Percentiles rank a stretch among this genome's conserved stretches.
These are phyloP conservation scores for Rhodosporidiobolus sp. DNA, from an alignment of 768 basidiomycete genomes.

Conservation along the genomic window DNA sequence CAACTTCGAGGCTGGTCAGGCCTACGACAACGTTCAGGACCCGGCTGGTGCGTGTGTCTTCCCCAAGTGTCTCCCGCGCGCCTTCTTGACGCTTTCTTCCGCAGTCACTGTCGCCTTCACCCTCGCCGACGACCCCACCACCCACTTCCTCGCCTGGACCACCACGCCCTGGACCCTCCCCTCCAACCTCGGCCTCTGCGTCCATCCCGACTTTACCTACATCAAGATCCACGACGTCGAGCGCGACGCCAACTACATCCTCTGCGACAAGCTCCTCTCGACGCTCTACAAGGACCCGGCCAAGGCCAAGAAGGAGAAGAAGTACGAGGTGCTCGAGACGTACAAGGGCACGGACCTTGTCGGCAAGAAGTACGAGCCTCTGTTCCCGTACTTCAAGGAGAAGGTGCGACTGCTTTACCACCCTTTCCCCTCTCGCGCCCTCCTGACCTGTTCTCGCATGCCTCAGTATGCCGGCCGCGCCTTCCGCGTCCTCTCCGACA, in stretches of 20 bases:
- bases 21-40: slow-evolving; percentile 89
- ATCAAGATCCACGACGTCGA: slow-evolving; percentile 93
- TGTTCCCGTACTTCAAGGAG: slow-evolving; percentile 96
- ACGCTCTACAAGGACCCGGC: slow-evolving; percentile 95
- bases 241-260: slow-evolving; percentile 79
- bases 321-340: slow-evolving; percentile 56
- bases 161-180: slow-evolving; percentile 99
- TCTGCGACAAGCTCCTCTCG: slow-evolving; percentile 78
- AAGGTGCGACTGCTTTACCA: slow-evolving; percentile 60
- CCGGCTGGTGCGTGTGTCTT: slow-evolving; percentile 65
- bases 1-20: slow-evolving; percentile 92
- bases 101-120: slow-evolving; percentile 88
- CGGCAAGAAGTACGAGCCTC: slow-evolving; percentile 88
- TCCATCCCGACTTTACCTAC: slow-evolving; percentile 92
- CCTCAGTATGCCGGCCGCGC: slow-evolving; percentile 81
- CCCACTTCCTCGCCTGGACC: slow-evolving; percentile 92
- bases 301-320: slow-evolving; percentile 90
- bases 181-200: slow-evolving; percentile 89
- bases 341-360: slow-evolving; percentile 91
- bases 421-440: background rate
- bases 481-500: slow-evolving; percentile 82
- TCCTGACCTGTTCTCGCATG: background rate
- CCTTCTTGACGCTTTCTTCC: background rate
- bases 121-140: slow-evolving; percentile 85
- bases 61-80: background rate